Evolutionary conservation across 2,329 filamentous ascomycete genomes (phyloP).

Genomic region (Talaromyces albobiverticillius): DNA sequence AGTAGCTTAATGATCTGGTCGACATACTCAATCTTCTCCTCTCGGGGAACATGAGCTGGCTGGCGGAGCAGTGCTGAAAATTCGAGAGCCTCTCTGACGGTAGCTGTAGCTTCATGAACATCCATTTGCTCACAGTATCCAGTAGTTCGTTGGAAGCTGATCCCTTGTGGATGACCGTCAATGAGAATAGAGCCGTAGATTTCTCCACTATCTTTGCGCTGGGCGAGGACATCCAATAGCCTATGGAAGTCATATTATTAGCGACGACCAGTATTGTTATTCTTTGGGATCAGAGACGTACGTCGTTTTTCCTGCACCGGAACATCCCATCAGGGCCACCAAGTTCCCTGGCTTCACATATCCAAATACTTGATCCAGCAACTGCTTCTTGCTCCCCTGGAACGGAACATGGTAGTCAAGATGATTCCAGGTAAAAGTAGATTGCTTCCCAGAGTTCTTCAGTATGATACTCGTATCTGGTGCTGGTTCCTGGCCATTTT

Average conservation of each 20-base stretch:
- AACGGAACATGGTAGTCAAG: constrained; percentile 66
- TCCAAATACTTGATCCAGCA: constrained; percentile 62
- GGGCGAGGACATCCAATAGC: constrained; percentile 44
- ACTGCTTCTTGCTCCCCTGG: constrained; percentile 42
- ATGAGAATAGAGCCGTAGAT: constrained; percentile 43
- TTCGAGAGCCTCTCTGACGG: constrained; percentile 61
- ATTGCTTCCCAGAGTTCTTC: constrained; percentile 63
- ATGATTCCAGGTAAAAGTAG: constrained; percentile 76
- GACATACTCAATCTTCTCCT: constrained; percentile 64
- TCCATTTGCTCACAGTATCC: constrained; percentile 62
- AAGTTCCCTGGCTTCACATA: constrained; percentile 73
- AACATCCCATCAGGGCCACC: constrained; percentile 78
- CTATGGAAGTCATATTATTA: constrained; percentile 13
- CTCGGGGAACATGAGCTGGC: constrained; percentile 48
- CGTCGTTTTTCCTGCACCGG: constrained; percentile 62
- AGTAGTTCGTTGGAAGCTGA: constrained; percentile 49
- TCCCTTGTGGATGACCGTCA: constrained; percentile 39
- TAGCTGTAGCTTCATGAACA: constrained; percentile 61
- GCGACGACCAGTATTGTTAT: background rate
- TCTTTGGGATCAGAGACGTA: constrained; percentile 14
- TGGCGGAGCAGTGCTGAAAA: constrained; percentile 65
- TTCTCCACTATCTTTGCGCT: constrained; percentile 42
- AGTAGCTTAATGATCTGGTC: constrained; percentile 64
- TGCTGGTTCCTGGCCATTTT: background rate
- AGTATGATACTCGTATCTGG: constrained; percentile 19